Evolutionary conservation across 2,329 filamentous ascomycete genomes (phyloP).

Genomic region (Bimuria novae-zelandiae): DNA sequence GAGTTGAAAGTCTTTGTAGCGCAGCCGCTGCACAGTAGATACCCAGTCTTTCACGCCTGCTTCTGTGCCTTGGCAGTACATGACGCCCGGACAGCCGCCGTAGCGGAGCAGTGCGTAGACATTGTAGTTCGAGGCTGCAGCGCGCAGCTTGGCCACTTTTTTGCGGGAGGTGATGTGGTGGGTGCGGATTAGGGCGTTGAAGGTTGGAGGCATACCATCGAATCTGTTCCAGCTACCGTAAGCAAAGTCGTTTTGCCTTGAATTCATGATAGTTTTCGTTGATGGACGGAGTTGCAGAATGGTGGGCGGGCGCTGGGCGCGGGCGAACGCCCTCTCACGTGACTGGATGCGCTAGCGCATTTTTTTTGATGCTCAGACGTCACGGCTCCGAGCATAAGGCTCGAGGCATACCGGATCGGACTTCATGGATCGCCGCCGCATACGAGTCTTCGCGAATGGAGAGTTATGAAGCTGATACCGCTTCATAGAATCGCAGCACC

Average conservation of each 20-base stretch:
- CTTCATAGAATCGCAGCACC: constrained; percentile 39
- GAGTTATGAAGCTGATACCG: constrained; percentile 44
- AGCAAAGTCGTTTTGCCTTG: too few species aligned
- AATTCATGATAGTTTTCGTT: too few species aligned
- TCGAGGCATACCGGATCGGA: constrained; percentile 17
- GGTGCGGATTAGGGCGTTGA: constrained; percentile 71
- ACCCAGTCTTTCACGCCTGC: constrained; percentile 66
- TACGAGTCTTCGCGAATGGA: constrained; percentile 23
- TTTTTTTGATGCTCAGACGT: constrained; percentile 21
- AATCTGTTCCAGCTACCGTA: too few species aligned
- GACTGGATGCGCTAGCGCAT: constrained; percentile 28
- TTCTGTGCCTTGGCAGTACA: constrained; percentile 74
- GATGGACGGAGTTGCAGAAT: too few species aligned
- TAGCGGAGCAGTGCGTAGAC: constrained; percentile 69
- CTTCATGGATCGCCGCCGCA: constrained; percentile 35
- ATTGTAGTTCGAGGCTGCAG: constrained; percentile 64
- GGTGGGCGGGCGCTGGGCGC: too few species aligned
- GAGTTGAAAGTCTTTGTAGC: constrained; percentile 76
- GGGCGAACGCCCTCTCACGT: constrained; percentile 27
- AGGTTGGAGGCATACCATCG: constrained; percentile 36
- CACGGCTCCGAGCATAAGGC: neutral
- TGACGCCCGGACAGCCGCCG: constrained; percentile 73
- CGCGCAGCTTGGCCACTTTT: constrained; percentile 67
- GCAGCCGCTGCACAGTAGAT: constrained; percentile 62
- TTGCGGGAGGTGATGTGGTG: constrained; percentile 83